Evolutionary conservation across 164 flowering plant genomes (phyloP), one percentile per base, ranked within the genome.

Genomic region (Paratinospora sagittata): DNA sequence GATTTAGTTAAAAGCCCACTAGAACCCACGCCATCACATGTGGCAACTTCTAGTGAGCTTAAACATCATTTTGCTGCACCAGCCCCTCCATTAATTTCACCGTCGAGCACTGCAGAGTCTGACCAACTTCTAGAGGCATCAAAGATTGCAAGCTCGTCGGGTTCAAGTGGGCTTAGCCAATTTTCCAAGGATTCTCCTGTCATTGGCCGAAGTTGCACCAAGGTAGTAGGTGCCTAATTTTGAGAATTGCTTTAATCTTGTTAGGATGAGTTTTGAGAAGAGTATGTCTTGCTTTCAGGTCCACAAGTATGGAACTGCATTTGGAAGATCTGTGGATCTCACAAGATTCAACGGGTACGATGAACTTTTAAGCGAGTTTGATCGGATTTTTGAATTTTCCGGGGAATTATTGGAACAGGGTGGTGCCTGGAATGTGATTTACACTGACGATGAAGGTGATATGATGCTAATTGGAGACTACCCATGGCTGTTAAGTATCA

Each of bases 291-390:
- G 2, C 4, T 64, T 34, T 69, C 72, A 85, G 92, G 88, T 85
- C 30, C 79, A 81, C 66, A 86, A 82, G 70, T 65, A 75, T 61
- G 89, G 87, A 72, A 72, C 68, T 64, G 84, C 81, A 13, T 84
- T 84, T 19, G 88, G 89, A 70, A 82, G 86, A 68, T 81, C 89
- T 17, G 84, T 88, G 41, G 83, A 84, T 43, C 84, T 88, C 67
- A 52, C 67, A 0, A 80, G 71, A 26, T 84, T 86, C 43, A 69
- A 78, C 16, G 84, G 87, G 60, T 86, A 88, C 47, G 80, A 79
- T 16, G 88, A 78, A 70, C 88, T 88, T 27, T 60, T 82, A 37
- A 7, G 36, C 8, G 83, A 80, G 75, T 84, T 88, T 6, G 92
- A 88, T 63, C 74, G 65, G 58, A 78, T 86, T 85, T 86, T 88